These are phyloP conservation scores for Fusarium subglutinans DNA, from an alignment of 2,329 filamentous ascomycete genomes.

Conservation along the genomic window DNA sequence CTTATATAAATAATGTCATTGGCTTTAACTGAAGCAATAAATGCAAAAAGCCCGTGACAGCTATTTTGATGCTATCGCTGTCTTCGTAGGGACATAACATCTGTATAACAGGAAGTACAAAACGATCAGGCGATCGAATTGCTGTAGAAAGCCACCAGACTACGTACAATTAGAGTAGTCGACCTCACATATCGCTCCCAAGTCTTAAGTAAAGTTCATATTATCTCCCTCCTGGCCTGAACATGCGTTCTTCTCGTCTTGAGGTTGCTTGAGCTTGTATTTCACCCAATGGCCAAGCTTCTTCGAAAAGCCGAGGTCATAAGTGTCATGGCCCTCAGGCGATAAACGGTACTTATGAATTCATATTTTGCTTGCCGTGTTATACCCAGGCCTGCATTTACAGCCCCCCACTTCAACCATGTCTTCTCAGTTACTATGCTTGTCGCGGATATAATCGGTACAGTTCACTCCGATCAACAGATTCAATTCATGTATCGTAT, in stretches of 20 bases:
- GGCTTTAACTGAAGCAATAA: too few relatives aligned
- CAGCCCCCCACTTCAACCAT: neutral
- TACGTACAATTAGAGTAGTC: too few relatives aligned
- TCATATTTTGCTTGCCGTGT: too few relatives aligned
- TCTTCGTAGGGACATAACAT: neutral
- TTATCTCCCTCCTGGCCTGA: neutral
- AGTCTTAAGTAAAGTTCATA: too few relatives aligned
- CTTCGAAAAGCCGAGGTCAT: fast-evolving
- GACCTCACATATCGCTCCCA: fast-evolving
- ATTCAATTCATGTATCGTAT: neutral
- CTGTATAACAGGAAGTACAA: too few relatives aligned
- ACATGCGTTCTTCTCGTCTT: neutral
- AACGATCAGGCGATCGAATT: neutral
- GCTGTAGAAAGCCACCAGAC: too few relatives aligned
- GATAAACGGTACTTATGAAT: fast-evolving
- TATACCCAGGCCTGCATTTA: too few relatives aligned
- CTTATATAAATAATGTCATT: fast-evolving
- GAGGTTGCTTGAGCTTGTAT: neutral
- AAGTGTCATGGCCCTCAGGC: fast-evolving
- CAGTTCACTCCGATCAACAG: neutral
- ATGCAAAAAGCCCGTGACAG: too few relatives aligned
- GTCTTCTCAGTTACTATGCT: neutral
- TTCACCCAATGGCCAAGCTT: too few relatives aligned
- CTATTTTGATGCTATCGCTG: neutral
- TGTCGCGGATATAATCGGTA: neutral